Conservation (phyloP, 305 asterid species). For the Solanum chacoense region DNA sequence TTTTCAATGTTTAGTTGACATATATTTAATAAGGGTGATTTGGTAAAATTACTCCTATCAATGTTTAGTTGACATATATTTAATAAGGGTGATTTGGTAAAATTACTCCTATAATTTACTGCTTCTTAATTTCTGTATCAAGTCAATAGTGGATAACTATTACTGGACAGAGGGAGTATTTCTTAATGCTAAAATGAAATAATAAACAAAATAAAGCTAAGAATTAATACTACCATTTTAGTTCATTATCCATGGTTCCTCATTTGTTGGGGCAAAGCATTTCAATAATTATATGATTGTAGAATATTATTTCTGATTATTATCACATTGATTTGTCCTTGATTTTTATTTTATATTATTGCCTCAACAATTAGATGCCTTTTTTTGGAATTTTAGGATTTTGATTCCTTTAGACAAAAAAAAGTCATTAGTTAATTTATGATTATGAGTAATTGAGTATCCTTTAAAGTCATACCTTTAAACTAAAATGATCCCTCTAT, state of each 20-base stretch:
- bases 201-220: neutral
- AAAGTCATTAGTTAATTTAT: neutral
- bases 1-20: too few relatives aligned
- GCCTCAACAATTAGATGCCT: neutral
- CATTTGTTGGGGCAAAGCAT: neutral
- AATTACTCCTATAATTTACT: too few relatives aligned
- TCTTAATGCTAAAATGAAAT: neutral
- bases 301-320: neutral
- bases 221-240: neutral
- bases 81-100: too few relatives aligned
- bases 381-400: neutral
- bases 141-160: too few relatives aligned
- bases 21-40: too few relatives aligned
- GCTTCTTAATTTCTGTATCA: too few relatives aligned
- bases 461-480: neutral
- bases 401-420: neutral
- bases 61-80: too few relatives aligned
- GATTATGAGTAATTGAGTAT: neutral
- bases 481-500: neutral
- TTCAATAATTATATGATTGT: neutral
- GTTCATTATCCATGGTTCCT: neutral
- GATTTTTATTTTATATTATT: neutral
- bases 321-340: neutral
- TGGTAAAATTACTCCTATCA: too few relatives aligned
- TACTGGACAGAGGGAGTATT: accelerated